A percentile compares a stretch with the other conserved stretches of the same genome.
These are phyloP conservation scores for Camelina sativa DNA, from an alignment of 345 rosid species.

Conservation along the genomic window DNA sequence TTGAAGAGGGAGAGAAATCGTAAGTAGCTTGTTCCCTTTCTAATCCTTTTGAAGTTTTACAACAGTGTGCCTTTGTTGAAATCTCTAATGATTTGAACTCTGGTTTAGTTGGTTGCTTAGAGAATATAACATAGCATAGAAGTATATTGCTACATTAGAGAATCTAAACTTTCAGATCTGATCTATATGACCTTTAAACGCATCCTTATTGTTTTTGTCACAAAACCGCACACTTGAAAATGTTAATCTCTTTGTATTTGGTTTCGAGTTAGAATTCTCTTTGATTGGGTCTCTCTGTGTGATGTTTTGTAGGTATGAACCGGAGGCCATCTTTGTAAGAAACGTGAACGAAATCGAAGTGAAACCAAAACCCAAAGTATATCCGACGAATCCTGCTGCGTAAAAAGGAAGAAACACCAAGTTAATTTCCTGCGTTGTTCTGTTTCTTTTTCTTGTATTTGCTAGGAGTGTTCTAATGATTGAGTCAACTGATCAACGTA, in stretches of 20 bases:
- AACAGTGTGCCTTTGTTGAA: neutral
- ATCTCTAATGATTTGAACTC: slow-evolving; percentile 1
- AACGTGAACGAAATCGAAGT: slow-evolving; percentile 90
- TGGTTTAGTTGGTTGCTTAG: slow-evolving; percentile 5
- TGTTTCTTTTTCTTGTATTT: neutral
- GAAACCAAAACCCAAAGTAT: slow-evolving; percentile 90
- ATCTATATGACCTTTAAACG: neutral
- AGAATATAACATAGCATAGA: slow-evolving; percentile 16
- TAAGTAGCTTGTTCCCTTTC: slow-evolving; percentile 44
- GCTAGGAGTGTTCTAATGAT: slow-evolving; percentile 1
- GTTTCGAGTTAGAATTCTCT: neutral
- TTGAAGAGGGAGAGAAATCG: slow-evolving; percentile 96
- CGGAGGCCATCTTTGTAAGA: slow-evolving; percentile 87
- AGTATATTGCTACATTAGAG: neutral
- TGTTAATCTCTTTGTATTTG: neutral
- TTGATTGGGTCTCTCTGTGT: slow-evolving; percentile 22
- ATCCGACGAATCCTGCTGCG: slow-evolving; percentile 80
- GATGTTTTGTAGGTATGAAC: slow-evolving; percentile 76
- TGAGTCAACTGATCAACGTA: slow-evolving; percentile 12
- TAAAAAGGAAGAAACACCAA: slow-evolving; percentile 34
- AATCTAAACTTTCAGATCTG: neutral
- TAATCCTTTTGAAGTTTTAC: slow-evolving; percentile 1
- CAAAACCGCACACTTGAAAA: neutral
- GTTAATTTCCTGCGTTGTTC: slow-evolving; percentile 1
- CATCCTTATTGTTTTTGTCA: neutral